Evolutionary conservation across 1,284 basidiomycete species (phyloP).

Genomic region (Phylloboletellus chloephorus): DNA sequence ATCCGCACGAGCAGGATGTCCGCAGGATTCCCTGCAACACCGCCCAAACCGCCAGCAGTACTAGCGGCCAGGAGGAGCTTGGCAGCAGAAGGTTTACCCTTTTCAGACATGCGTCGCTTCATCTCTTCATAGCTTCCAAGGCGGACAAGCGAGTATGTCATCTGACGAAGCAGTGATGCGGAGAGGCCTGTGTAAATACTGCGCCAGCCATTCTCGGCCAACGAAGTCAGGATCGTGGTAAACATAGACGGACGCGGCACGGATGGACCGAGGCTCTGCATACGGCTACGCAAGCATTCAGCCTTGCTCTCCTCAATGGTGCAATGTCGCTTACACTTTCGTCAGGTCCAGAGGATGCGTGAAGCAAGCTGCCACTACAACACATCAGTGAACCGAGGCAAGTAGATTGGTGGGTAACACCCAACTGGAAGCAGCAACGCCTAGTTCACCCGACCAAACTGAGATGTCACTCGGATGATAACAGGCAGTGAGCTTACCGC

Average conservation of each 20-base stretch:
- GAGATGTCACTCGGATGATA: conserved; percentile 1
- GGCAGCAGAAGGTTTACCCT: conserved; percentile 45
- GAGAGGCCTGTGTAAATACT: conserved; percentile 81
- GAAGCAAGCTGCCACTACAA: conserved; percentile 75
- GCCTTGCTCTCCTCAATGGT: background rate
- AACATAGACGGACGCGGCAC: conserved; percentile 52
- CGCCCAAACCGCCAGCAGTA: conserved; percentile 73
- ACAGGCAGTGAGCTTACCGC: conserved; percentile 46
- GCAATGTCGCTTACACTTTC: conserved; percentile 61
- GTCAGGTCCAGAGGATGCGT: conserved; percentile 85
- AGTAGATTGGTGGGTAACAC: conserved; percentile 26
- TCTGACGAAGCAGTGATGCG: conserved; percentile 83
- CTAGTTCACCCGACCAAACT: conserved; percentile 33
- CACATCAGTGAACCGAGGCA: conserved; percentile 6
- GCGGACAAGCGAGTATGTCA: conserved; percentile 88
- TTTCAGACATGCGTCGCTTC: conserved; percentile 49
- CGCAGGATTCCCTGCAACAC: conserved; percentile 72
- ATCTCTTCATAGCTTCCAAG: conserved; percentile 81
- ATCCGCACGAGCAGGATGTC: conserved; percentile 81
- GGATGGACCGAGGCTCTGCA: conserved; percentile 62
- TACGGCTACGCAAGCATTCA: conserved; percentile 45
- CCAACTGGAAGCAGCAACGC: conserved; percentile 72
- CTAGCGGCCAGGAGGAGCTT: conserved; percentile 61
- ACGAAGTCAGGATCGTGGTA: conserved; percentile 50
- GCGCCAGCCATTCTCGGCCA: conserved; percentile 58